Evolutionary conservation across 371 early-diverging fungal genomes (phyloP).

Genomic region (Coemansia sp.): DNA sequence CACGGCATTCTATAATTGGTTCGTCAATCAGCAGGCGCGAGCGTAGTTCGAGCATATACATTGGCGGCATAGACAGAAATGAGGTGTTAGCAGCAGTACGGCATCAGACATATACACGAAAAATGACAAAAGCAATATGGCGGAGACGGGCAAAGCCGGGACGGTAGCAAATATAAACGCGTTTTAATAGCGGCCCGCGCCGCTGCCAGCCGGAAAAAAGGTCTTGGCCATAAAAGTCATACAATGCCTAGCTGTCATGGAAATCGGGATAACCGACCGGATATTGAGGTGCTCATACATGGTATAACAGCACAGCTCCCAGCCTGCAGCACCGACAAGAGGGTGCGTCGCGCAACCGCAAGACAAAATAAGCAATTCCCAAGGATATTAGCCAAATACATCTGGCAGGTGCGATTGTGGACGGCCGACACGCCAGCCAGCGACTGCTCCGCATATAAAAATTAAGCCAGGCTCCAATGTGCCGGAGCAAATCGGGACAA

Average conservation of each 20-base stretch:
- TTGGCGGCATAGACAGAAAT: slow-evolving; percentile 2
- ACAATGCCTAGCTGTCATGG: too few species aligned
- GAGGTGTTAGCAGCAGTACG: background rate
- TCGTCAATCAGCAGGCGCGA: slow-evolving; percentile 11
- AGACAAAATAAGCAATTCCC: background rate
- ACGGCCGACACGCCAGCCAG: background rate
- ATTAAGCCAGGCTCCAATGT: background rate
- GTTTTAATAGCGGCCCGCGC: too few species aligned
- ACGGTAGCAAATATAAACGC: too few species aligned
- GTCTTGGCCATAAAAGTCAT: too few species aligned
- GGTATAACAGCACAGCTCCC: too few species aligned
- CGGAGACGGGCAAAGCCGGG: too few species aligned
- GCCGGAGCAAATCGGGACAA: background rate
- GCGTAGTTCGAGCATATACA: slow-evolving; percentile 16
- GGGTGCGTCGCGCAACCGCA: too few species aligned
- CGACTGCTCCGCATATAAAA: background rate
- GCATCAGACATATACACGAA: background rate
- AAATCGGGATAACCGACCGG: too few species aligned
- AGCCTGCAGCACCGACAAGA: too few species aligned
- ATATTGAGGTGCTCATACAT: too few species aligned
- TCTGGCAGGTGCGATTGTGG: background rate
- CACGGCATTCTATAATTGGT: slow-evolving; percentile 37
- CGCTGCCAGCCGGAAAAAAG: too few species aligned
- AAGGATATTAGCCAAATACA: background rate
- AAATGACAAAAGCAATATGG: too few species aligned